Evolutionary conservation across 108 stramenopile genomes (phyloP), one percentile per base, ranked within the genome.

Genomic region (Mayamaea pseudoterrestris): DNA sequence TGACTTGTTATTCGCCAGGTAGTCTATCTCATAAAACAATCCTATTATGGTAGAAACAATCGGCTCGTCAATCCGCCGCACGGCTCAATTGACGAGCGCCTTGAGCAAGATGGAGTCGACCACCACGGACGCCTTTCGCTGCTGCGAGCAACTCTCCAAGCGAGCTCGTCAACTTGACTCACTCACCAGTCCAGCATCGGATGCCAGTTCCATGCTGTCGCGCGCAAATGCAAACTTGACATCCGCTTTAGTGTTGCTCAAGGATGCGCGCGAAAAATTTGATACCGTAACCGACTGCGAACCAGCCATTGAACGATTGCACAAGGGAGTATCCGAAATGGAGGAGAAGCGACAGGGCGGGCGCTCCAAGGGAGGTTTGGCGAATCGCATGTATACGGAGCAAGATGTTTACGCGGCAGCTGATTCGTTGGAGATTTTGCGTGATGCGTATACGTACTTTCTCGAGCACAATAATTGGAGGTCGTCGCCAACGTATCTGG

Each of bases 331-430:
- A 26, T 35, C 51, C 11, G 64, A 73, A 27, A 63, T 81, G 56
- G 71, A 80, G 39, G 42, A 47, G 9, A 55, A 59, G n/a, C n/a
- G n/a, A n/a, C n/a, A n/a, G 3, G 50, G 60, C 47, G 56, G 55
- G 55, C 28, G 24, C 26, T 69, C 41, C 46, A 60, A 44, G 27
- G 29, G 22, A 13, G 44, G 39, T 9, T 27, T 44, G 23, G 44
- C 39, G 25, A 64, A 66, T 56, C 29, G 18, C 5, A 53, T 69
- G 22, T 45, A 84, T 47, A 63, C 78, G 27, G 87, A 90, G 61
- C 80, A 82, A 47, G 87, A 90, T 45, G 71, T 90, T 39, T 84
- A 90, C 52, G 80, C 82, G 0, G 87, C 82, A 1, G 83, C 76
- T 1, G 87, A 90, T 58, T 61, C 68, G 20, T 77, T 90, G 82